Evolutionary conservation across 2,329 filamentous ascomycete species (phyloP).

Genomic region (Ceratocystis lukuohia): DNA sequence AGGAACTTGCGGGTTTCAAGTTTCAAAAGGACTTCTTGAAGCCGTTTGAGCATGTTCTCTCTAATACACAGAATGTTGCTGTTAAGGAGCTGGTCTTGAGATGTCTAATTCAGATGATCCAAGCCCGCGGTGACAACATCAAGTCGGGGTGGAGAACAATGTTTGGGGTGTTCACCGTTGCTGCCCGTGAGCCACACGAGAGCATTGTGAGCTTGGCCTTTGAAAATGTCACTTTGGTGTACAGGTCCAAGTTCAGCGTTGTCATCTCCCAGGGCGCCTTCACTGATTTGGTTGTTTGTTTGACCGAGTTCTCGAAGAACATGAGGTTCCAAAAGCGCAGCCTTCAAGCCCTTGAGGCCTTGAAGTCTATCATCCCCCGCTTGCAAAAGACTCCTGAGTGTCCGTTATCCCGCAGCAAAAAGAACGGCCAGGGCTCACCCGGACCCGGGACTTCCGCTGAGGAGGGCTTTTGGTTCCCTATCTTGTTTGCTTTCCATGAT

Average conservation of each 20-base stretch:
- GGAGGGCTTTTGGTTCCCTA: conserved; percentile 97
- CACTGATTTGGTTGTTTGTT: conserved; percentile 85
- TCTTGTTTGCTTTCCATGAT: conserved; percentile 96
- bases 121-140: conserved; percentile 91
- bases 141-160: conserved; percentile 97
- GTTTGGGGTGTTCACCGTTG: conserved; percentile 97
- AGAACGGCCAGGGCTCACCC: conserved; percentile 25
- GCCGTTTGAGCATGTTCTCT: conserved; percentile 94
- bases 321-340: conserved; percentile 98
- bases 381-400: conserved; percentile 96
- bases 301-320: conserved; percentile 98
- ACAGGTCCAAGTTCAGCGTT: conserved; percentile 87
- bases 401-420: conserved; percentile 57
- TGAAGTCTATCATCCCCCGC: conserved; percentile 84
- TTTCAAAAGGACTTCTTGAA: conserved; percentile 99
- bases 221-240: conserved; percentile 91
- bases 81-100: conserved; percentile 97
- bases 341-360: conserved; percentile 81
- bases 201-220: conserved; percentile 88
- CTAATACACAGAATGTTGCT: conserved; percentile 76
- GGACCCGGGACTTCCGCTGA: conserved; percentile 76
- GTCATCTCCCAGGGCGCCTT: conserved; percentile 96
- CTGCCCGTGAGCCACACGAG: conserved; percentile 84
- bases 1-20: conserved; percentile 95
- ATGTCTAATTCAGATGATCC: conserved; percentile 98